Base-by-base conservation (phyloP, 345 rosid species). In the Corchorus capsularis region DNA sequence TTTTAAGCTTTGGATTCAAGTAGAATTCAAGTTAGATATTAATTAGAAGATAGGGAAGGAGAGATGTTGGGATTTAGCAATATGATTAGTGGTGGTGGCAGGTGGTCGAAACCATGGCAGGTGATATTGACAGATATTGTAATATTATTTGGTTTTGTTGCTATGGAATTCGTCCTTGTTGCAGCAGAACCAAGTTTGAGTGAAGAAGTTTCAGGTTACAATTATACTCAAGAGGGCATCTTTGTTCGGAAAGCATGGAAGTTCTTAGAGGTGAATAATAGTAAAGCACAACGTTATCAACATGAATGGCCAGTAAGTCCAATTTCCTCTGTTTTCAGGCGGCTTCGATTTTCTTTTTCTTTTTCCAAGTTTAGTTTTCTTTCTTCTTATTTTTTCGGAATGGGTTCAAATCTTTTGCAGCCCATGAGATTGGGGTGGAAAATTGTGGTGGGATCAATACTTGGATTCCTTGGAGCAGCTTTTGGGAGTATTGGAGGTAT, bases 401-500 rank as follows among this genome's bases (percentile, higher is more conserved):
- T 49, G 43, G 6, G 43, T 12, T 12, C 0, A 14, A 6, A 14
- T 5, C 6, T 39, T 39, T 3, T 63, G 34, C 72, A 87, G 90
- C 82, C 69, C 1, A 35, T 87, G 77, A 74, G 69, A 74, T 85
- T 83, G 75, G 79, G 84, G 6, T 85, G 88, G 88, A 60, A 53
- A 83, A 78, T 85, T 63, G 84, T 74, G 53, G 80, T 85, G 69
- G 88, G 87, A 10, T 39, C 80, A 1, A 49, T 83, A 71, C 64
- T 85, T 52, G 90, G 83, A 74, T 85, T 87, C 82, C 53, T 83
- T 15, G 88, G 88, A 74, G 88, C 90, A 53, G 90, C 90, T 1
- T 80, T 75, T 80, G 90, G 90, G 14, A 87, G 88, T 32, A 88
- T 85, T 7, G 90, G 90, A 53, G 90, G 90, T 16, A 87, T 83